A percentile compares a stretch with the other conserved stretches of the same genome.
Evolutionary conservation across 495 filamentous ascomycete genomes (phyloP).

Genomic region (Penicillium herquei): DNA sequence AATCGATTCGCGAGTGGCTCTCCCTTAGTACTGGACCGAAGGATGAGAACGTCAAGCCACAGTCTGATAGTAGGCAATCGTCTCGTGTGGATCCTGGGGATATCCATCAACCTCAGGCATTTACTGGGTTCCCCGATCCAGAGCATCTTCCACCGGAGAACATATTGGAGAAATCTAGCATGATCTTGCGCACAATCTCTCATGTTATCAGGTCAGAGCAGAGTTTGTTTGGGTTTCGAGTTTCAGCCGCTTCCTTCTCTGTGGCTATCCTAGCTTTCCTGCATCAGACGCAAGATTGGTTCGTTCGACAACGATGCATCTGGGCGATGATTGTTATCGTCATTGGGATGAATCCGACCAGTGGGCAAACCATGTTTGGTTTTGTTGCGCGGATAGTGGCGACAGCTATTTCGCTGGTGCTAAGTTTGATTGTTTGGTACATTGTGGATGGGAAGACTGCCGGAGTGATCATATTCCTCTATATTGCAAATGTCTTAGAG

Average conservation of each 20-base stretch:
- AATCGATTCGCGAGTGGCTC: slow-evolving; percentile 48
- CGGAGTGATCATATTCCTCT: slow-evolving; percentile 66
- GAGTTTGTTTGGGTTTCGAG: slow-evolving; percentile 63
- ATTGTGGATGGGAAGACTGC: slow-evolving; percentile 63
- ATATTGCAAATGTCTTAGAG: slow-evolving; percentile 62
- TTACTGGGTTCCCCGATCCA: slow-evolving; percentile 49
- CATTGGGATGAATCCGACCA: slow-evolving; percentile 57
- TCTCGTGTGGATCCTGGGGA: slow-evolving; percentile 20
- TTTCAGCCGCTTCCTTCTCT: slow-evolving; percentile 66
- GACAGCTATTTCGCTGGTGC: slow-evolving; percentile 57
- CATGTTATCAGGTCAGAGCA: slow-evolving; percentile 30
- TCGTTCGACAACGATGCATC: slow-evolving; percentile 65
- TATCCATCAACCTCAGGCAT: slow-evolving; percentile 4
- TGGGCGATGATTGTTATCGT: slow-evolving; percentile 79
- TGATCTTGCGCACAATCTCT: slow-evolving; percentile 21
- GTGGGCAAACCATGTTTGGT: slow-evolving; percentile 65
- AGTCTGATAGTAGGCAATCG: slow-evolving; percentile 17
- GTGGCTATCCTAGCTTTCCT: slow-evolving; percentile 68
- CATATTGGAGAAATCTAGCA: slow-evolving; percentile 55
- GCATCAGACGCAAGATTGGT: slow-evolving; percentile 63
- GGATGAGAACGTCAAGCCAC: not conserved
- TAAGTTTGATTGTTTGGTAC: slow-evolving; percentile 69
- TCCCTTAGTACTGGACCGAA: slow-evolving; percentile 18
- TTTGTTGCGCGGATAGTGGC: slow-evolving; percentile 66
- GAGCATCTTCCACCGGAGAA: slow-evolving; percentile 69